Conservation (phyloP, 805 yeast species). For the Ogataea degrootiae region DNA sequence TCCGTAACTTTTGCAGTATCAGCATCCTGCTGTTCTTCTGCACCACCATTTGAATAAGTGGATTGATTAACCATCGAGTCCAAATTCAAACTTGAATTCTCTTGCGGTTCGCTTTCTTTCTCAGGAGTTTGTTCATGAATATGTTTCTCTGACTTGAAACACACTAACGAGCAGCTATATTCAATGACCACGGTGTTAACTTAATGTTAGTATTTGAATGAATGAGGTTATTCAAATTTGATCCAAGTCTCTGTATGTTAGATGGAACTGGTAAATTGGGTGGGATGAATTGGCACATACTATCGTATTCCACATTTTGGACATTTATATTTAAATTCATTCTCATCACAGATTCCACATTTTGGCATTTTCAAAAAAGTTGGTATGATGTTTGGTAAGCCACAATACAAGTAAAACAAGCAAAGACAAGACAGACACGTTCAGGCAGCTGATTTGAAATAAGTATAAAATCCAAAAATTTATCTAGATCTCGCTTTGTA, state of each 20-base stretch:
- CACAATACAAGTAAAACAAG: neutral
- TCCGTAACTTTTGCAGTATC: constrained; percentile 8
- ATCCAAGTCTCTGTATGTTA: too few species aligned
- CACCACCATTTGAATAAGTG: neutral
- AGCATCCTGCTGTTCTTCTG: neutral
- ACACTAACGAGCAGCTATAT: constrained; percentile 49
- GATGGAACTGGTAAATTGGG: neutral
- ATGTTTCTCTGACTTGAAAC: constrained; percentile 50
- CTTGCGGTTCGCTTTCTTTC: neutral
- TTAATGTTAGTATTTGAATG: neutral
- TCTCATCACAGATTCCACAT: constrained; percentile 25
- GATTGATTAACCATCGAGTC: neutral
- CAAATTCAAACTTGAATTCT: neutral
- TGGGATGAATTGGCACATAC: constrained; percentile 17
- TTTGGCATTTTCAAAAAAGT: constrained; percentile 5
- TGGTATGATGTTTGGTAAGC: neutral
- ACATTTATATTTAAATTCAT: constrained; percentile 40
- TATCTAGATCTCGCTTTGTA: too few species aligned
- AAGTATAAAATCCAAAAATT: too few species aligned
- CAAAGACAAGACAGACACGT: neutral
- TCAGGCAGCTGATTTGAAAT: too few species aligned
- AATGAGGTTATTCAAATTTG: too few species aligned
- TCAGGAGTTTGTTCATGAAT: constrained; percentile 18
- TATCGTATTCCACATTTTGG: constrained; percentile 42
- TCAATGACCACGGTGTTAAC: neutral